Evolutionary conservation across 2,329 filamentous ascomycete species (phyloP).

Genomic region (Fusarium tricinctum): DNA sequence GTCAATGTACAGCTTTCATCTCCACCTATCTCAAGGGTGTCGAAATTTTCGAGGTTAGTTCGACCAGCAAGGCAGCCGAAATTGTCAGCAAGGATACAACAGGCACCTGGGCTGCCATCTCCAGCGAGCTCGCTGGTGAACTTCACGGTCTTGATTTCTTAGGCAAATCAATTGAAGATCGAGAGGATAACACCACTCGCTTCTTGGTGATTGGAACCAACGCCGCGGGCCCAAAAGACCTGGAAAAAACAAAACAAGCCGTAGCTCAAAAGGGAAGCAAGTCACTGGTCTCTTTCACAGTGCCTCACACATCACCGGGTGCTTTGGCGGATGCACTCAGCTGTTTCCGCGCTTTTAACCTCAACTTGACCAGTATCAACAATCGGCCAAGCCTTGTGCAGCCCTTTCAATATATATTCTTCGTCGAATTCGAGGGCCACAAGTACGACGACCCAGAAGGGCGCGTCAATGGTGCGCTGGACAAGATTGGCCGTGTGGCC

Average conservation of each 20-base stretch:
- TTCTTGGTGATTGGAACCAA: slow-evolving; percentile 76
- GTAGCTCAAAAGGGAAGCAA: slow-evolving; percentile 64
- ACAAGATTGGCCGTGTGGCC: slow-evolving; percentile 69
- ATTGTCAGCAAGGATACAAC: slow-evolving; percentile 73
- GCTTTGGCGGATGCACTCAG: slow-evolving; percentile 84
- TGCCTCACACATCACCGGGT: slow-evolving; percentile 83
- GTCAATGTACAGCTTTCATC: slow-evolving; percentile 87
- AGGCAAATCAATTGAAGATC: slow-evolving; percentile 78
- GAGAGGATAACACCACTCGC: slow-evolving; percentile 80
- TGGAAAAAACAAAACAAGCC: slow-evolving; percentile 48
- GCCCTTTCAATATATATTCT: slow-evolving; percentile 94
- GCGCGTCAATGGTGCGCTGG: slow-evolving; percentile 72
- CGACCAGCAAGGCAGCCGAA: slow-evolving; percentile 87
- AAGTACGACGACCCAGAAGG: slow-evolving; percentile 64
- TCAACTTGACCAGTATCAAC: slow-evolving; percentile 93
- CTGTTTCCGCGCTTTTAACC: slow-evolving; percentile 78
- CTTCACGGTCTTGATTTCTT: slow-evolving; percentile 78
- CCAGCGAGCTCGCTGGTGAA: slow-evolving; percentile 79
- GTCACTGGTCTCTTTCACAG: slow-evolving; percentile 85
- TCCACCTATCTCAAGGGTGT: slow-evolving; percentile 75
- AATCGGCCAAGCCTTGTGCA: slow-evolving; percentile 80
- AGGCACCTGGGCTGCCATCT: slow-evolving; percentile 80
- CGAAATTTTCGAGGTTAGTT: slow-evolving; percentile 87
- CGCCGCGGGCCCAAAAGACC: slow-evolving; percentile 45
- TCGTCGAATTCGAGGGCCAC: slow-evolving; percentile 87